Evolutionary conservation across 495 filamentous ascomycete species (phyloP).

Genomic region (Pyrenula massariospora): DNA sequence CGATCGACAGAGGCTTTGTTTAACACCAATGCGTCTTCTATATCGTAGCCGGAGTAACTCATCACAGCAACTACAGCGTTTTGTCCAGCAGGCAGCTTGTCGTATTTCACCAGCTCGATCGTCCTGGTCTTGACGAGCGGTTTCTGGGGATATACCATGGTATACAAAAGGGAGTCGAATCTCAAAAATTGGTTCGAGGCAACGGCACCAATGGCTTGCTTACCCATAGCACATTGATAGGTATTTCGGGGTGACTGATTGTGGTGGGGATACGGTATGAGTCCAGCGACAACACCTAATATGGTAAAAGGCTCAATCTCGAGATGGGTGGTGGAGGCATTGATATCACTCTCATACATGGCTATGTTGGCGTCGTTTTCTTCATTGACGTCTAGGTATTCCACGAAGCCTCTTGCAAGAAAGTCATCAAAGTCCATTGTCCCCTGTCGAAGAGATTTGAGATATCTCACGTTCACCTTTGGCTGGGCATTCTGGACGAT

Average conservation of each 20-base stretch:
- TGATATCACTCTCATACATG: conserved; percentile 74
- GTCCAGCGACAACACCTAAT: conserved; percentile 88
- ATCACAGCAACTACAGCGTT: conserved; percentile 97
- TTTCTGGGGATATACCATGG: conserved; percentile 95
- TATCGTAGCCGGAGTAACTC: conserved; percentile 99
- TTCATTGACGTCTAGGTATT: conserved; percentile 97
- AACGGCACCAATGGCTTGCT: conserved; percentile 97
- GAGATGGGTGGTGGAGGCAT: conserved; percentile 71
- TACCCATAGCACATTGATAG: conserved; percentile 99
- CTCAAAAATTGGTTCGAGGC: conserved; percentile 93
- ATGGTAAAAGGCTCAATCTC: conserved; percentile 98
- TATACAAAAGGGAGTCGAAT: conserved; percentile 89
- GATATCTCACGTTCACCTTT: conserved; percentile 60
- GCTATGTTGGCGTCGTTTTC: conserved; percentile 94
- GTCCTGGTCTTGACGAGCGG: conserved; percentile 95
- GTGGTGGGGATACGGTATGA: conserved; percentile 98
- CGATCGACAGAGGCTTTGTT: conserved; percentile 92
- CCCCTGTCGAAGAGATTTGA: conserved; percentile 68
- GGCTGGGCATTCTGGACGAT: conserved; percentile 80
- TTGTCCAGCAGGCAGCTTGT: conserved; percentile 92
- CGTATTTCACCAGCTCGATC: conserved; percentile 94
- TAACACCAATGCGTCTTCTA: conserved; percentile 92
- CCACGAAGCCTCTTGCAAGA: conserved; percentile 73
- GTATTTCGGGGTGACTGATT: conserved; percentile 99
- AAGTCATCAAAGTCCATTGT: conserved; percentile 87